These are phyloP conservation scores for Pseudogymnoascus sp. DNA, from an alignment of 2,329 filamentous ascomycete genomes.

Conservation along the genomic window DNA sequence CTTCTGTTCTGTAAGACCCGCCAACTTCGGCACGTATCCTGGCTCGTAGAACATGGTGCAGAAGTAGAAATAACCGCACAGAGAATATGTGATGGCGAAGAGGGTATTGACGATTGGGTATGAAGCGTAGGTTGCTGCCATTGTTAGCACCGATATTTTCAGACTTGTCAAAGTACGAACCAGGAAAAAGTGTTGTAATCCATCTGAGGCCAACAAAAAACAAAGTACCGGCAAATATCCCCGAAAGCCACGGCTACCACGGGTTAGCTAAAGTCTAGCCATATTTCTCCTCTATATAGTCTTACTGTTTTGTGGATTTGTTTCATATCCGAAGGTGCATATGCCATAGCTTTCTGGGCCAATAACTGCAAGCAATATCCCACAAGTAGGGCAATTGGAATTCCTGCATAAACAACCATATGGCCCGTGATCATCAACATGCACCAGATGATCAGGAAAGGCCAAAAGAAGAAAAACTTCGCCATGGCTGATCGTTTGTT, in stretches of 20 bases:
- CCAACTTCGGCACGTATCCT: conserved; percentile 85
- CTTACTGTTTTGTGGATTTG: conserved; percentile 80
- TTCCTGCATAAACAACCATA: conserved; percentile 64
- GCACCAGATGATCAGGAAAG: conserved; percentile 67
- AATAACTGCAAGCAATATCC: conserved; percentile 69
- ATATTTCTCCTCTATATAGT: neutral
- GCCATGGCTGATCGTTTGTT: conserved; percentile 72
- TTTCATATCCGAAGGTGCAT: conserved; percentile 82
- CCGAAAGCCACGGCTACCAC: conserved; percentile 77
- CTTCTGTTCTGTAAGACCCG: conserved; percentile 83
- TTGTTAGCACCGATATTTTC: neutral
- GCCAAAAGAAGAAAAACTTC: conserved; percentile 85
- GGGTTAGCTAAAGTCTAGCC: conserved; percentile 11
- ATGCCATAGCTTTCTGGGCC: conserved; percentile 70
- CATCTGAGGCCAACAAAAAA: conserved; percentile 76
- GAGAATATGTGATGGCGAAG: conserved; percentile 56
- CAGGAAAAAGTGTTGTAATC: conserved; percentile 64
- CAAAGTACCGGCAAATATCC: conserved; percentile 82
- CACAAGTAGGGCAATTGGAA: conserved; percentile 63
- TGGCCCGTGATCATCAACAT: conserved; percentile 66
- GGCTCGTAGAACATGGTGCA: conserved; percentile 83
- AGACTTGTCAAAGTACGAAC: conserved; percentile 37
- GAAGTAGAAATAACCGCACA: conserved; percentile 81
- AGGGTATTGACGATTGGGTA: conserved; percentile 71
- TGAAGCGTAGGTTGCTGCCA: conserved; percentile 52